Conservation (phyloP, 768 basidiomycete genomes). For the Tulasnella sp. region DNA sequence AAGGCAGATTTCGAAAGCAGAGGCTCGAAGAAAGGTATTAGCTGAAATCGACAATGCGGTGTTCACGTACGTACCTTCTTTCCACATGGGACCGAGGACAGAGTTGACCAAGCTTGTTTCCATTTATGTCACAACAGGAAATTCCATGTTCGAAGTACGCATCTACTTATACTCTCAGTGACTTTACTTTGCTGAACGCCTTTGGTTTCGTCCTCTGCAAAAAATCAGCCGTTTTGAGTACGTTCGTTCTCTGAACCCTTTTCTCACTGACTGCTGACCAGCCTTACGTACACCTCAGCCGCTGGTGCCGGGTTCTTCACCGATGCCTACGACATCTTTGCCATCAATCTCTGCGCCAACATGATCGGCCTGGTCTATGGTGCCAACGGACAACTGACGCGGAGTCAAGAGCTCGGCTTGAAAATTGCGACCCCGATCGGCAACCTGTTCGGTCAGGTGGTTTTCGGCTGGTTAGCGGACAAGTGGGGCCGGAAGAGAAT, state of each 20-base stretch:
- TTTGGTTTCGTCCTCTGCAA: not conserved
- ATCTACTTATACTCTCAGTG: not conserved
- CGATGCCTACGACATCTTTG: conserved; percentile 46
- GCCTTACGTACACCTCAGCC: conserved; percentile 20
- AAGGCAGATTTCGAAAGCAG: conserved; percentile 18
- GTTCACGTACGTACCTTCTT: conserved; percentile 63
- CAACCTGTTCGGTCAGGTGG: conserved; percentile 44
- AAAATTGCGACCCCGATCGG: conserved; percentile 47
- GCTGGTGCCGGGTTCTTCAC: conserved; percentile 37
- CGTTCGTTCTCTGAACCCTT: not conserved
- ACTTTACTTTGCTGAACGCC: not conserved
- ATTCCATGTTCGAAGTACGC: conserved; percentile 13
- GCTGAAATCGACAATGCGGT: conserved; percentile 84
- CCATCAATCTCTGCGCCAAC: conserved; percentile 36
- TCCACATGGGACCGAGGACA: conserved; percentile 17
- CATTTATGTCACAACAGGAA: not conserved
- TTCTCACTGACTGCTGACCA: conserved; percentile 6
- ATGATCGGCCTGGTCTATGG: conserved; percentile 39
- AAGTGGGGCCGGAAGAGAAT: conserved; percentile 46
- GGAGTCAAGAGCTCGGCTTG: conserved; percentile 43
- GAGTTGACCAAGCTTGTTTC: not conserved
- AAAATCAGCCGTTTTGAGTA: conserved; percentile 22
- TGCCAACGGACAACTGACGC: conserved; percentile 5
- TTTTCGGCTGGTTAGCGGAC: conserved; percentile 47
- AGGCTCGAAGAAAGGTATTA: conserved; percentile 76